Conservation (phyloP, 2,329 filamentous ascomycete genomes). For the Aureobasidium sp. region DNA sequence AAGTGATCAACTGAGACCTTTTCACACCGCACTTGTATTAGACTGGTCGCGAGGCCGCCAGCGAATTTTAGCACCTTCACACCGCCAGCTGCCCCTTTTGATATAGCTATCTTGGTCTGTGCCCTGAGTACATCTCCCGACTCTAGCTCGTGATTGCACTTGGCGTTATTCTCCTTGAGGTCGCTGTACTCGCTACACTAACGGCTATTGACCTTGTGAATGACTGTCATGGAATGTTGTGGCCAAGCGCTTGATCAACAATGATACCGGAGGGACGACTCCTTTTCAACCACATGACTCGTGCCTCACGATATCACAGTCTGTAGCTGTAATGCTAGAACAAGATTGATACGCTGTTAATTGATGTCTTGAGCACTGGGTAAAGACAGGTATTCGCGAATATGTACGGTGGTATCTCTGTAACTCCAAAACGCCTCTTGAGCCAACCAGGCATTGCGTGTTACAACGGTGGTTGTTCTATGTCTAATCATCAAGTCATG, state of each 20-base stretch:
- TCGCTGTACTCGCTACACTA: not conserved
- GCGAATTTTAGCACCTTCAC: constrained; percentile 5
- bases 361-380: not conserved
- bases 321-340: no score
- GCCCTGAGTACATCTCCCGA: not conserved
- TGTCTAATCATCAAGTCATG: constrained; percentile 2
- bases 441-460: not conserved
- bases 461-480: not conserved
- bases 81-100: constrained; percentile 3
- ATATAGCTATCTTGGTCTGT: not conserved
- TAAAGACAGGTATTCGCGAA: not conserved
- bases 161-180: not conserved
- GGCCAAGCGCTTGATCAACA: not conserved
- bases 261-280: not conserved
- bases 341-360: no score
- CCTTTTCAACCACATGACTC: not conserved
- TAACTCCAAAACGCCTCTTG: not conserved
- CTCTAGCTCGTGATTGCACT: not conserved
- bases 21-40: not conserved
- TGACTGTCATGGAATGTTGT: not conserved
- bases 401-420: constrained; percentile 3
- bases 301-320: not conserved
- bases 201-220: not conserved
- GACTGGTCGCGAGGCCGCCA: not conserved
- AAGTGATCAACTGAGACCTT: not conserved